phyloP scores from a whole-genome alignment of 805 yeast genomes.

The Cyberlindnera samutprakarnensis region DNA sequence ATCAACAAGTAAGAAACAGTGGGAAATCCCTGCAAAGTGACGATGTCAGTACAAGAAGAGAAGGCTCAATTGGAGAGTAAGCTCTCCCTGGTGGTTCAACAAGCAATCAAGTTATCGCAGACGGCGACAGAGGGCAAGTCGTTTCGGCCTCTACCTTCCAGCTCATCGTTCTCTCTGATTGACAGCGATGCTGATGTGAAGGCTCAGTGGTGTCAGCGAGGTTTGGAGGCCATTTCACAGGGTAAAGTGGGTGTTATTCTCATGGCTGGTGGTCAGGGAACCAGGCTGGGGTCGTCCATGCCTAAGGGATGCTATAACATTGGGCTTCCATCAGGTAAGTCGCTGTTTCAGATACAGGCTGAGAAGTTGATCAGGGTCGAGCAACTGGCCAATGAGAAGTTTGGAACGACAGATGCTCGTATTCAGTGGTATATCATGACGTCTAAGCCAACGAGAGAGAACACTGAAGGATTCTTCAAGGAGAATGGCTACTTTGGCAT shows the following conservation, averaged over 20 bases:
- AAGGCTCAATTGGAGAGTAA: conserved; percentile 14
- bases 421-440: conserved; percentile 95
- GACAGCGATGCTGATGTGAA: conserved; percentile 21
- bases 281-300: conserved; percentile 78
- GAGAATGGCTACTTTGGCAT: conserved; percentile 68
- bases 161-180: conserved; percentile 42
- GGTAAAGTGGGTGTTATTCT: conserved; percentile 83
- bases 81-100: conserved; percentile 20
- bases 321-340: conserved; percentile 74
- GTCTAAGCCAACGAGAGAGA: conserved; percentile 71
- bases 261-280: conserved; percentile 99
- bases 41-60: conserved; percentile 8
- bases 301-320: conserved; percentile 96
- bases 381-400: conserved; percentile 35
- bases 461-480: conserved; percentile 67
- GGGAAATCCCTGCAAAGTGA: too few relatives aligned
- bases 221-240: conserved; percentile 57
- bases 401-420: conserved; percentile 20
- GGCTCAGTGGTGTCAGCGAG: conserved; percentile 29
- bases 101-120: conserved; percentile 36
- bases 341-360: conserved; percentile 88
- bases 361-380: conserved; percentile 70
- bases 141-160: conserved; percentile 41
- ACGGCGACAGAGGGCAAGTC: conserved; percentile 21
- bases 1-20: too few relatives aligned